These are phyloP conservation scores for Fusarium pseudograminearum DNA, from an alignment of 2,329 filamentous ascomycete species.

Conservation along the genomic window DNA sequence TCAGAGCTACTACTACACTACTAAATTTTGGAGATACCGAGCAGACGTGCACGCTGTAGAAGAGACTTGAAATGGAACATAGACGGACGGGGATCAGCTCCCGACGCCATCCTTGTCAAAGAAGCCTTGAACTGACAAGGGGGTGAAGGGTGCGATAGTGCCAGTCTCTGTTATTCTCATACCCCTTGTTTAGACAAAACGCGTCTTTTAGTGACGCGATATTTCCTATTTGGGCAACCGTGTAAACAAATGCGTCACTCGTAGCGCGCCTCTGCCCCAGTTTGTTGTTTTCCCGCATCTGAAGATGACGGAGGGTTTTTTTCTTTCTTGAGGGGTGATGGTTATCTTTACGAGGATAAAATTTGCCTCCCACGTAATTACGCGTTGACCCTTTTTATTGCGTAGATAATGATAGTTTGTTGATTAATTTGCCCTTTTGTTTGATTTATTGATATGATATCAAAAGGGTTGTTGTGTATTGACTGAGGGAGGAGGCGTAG, in stretches of 20 bases:
- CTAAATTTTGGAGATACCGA: neutral
- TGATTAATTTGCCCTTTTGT: neutral
- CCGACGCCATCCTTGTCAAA: constrained; percentile 40
- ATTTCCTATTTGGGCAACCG: constrained; percentile 45
- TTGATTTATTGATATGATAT: constrained; percentile 10
- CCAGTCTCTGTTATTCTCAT: constrained; percentile 21
- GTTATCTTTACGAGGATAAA: constrained; percentile 5
- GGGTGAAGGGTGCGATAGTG: constrained; percentile 30
- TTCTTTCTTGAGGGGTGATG: too few species aligned
- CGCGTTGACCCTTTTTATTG: constrained; percentile 9
- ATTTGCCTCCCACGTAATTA: constrained; percentile 20
- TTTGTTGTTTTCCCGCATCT: constrained; percentile 37
- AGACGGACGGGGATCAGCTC: constrained; percentile 39
- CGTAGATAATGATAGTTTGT: constrained; percentile 2
- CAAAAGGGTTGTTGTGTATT: constrained; percentile 4
- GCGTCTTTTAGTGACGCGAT: constrained; percentile 52
- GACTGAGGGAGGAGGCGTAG: neutral
- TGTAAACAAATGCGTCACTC: constrained; percentile 57
- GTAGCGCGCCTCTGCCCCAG: constrained; percentile 34
- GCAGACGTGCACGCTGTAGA: neutral
- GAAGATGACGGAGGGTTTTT: constrained; percentile 19
- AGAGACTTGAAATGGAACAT: constrained; percentile 36
- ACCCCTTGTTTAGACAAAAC: constrained; percentile 47
- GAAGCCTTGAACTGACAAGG: constrained; percentile 26
- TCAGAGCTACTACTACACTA: constrained; percentile 14